These are phyloP conservation scores for Cyberlindnera suaveolens DNA, from an alignment of 805 yeast species.

Conservation along the genomic window DNA sequence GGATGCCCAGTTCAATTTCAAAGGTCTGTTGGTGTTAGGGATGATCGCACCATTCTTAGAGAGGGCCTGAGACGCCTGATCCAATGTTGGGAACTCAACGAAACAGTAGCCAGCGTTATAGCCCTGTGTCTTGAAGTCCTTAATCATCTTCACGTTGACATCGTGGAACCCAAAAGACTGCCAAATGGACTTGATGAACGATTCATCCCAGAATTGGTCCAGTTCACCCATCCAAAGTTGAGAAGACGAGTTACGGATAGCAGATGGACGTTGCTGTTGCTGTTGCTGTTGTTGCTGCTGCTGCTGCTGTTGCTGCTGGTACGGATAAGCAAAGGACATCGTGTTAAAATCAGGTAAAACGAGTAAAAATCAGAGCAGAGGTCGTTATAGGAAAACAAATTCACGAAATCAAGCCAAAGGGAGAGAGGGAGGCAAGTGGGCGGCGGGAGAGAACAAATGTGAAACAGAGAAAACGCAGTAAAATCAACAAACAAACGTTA, in stretches of 20 bases:
- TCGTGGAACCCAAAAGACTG: conserved; percentile 52
- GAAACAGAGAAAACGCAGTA: neutral
- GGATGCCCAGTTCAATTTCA: conserved; percentile 80
- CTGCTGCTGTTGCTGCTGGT: conserved; percentile 5
- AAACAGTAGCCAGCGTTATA: conserved; percentile 73
- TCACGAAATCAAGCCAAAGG: too few species aligned
- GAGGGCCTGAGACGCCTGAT: conserved; percentile 61
- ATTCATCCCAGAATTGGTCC: conserved; percentile 80
- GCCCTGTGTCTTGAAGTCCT: conserved; percentile 42
- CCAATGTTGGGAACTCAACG: conserved; percentile 59
- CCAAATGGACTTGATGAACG: conserved; percentile 64
- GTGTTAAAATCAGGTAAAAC: too few species aligned
- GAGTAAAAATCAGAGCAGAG: too few species aligned
- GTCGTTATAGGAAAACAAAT: too few species aligned
- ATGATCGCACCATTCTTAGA: conserved; percentile 61
- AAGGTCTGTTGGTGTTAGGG: conserved; percentile 51
- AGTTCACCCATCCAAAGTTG: conserved; percentile 86
- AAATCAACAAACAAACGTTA: too few species aligned
- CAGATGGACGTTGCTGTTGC: conserved; percentile 7
- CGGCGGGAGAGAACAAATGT: neutral
- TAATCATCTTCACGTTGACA: conserved; percentile 61
- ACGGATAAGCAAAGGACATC: neutral
- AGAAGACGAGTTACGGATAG: conserved; percentile 16
- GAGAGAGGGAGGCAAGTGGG: too few species aligned
- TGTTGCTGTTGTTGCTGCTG: conserved; percentile 4